Conservation (phyloP, 2,329 filamentous ascomycete species). For the Trichoderma koningii region DNA sequence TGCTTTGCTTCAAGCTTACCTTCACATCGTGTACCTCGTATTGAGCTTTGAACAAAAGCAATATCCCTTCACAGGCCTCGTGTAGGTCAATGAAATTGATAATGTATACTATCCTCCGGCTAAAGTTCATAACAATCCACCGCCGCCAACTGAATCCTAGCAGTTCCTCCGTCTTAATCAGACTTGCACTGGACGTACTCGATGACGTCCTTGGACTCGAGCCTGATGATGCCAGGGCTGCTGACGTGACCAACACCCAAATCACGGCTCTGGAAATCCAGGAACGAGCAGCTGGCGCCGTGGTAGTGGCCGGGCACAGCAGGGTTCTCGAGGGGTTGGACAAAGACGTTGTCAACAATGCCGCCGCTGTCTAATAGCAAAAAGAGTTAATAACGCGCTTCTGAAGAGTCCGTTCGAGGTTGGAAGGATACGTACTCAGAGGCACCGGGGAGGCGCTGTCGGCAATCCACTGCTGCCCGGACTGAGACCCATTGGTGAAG, state of each 20-base stretch:
- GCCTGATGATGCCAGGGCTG: neutral
- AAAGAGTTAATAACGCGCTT: neutral
- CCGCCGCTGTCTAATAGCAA: neutral
- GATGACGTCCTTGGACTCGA: neutral
- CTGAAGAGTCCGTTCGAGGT: neutral
- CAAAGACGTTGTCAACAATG: conserved; percentile 8
- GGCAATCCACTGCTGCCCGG: neutral
- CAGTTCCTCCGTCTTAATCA: neutral
- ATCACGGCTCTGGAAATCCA: neutral
- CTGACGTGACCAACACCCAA: neutral
- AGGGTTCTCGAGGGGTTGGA: neutral
- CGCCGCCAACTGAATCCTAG: too few relatives aligned
- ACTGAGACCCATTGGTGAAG: conserved; percentile 1
- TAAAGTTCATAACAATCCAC: neutral
- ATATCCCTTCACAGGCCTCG: too few relatives aligned
- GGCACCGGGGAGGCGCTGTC: neutral
- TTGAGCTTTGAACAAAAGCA: too few relatives aligned
- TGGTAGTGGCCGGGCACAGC: neutral
- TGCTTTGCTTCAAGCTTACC: too few relatives aligned
- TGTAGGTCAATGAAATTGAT: too few relatives aligned
- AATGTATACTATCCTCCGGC: neutral
- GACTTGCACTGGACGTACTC: conserved; percentile 8
- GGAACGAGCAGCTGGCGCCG: neutral
- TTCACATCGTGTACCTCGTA: too few relatives aligned
- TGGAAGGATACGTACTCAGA: neutral